Percentiles rank a stretch among this genome's conserved stretches.
Conservation (phyloP, 73 alveolate genomes). For the Paramecium bursaria region DNA sequence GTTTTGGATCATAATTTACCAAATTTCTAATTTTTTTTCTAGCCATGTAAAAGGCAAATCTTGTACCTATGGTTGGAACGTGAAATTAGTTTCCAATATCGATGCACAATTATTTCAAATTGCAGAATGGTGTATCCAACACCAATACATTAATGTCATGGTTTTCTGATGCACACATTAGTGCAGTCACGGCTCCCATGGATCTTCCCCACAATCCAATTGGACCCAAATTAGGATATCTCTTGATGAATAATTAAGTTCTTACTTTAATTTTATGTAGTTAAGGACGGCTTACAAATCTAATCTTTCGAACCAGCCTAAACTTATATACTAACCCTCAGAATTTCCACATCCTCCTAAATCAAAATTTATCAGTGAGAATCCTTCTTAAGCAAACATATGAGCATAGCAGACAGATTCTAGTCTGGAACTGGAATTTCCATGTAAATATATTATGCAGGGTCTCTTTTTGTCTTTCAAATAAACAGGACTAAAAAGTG, state of each 20-base stretch:
- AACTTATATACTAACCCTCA: slow-evolving; percentile 88
- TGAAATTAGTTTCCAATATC: slow-evolving; percentile 59
- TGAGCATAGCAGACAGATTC: slow-evolving; percentile 88
- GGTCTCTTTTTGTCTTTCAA: slow-evolving; percentile 83
- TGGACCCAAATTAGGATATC: slow-evolving; percentile 74
- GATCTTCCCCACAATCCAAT: slow-evolving; percentile 96
- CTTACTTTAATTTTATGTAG: slow-evolving; percentile 69
- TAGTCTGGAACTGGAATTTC: slow-evolving; percentile 91
- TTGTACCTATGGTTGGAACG: slow-evolving; percentile 44
- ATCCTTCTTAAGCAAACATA: slow-evolving; percentile 78
- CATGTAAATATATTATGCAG: slow-evolving; percentile 94
- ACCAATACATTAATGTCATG: slow-evolving; percentile 82
- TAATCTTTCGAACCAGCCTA: slow-evolving; percentile 89
- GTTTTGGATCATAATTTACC: slow-evolving; percentile 54
- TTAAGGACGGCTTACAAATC: slow-evolving; percentile 82
- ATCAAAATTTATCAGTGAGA: slow-evolving; percentile 83
- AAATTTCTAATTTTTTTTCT: slow-evolving; percentile 18
- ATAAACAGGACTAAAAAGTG: slow-evolving; percentile 86
- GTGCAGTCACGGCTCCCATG: slow-evolving; percentile 96
- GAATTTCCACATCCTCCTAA: slow-evolving; percentile 87
- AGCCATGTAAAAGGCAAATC: slow-evolving; percentile 51
- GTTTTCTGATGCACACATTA: slow-evolving; percentile 79
- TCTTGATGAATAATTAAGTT: slow-evolving; percentile 46
- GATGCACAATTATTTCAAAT: slow-evolving; percentile 52
- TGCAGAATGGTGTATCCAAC: slow-evolving; percentile 88